Evolutionary conservation across 805 yeast species (phyloP).

Genomic region (Zygosaccharomyces gambellarensis): DNA sequence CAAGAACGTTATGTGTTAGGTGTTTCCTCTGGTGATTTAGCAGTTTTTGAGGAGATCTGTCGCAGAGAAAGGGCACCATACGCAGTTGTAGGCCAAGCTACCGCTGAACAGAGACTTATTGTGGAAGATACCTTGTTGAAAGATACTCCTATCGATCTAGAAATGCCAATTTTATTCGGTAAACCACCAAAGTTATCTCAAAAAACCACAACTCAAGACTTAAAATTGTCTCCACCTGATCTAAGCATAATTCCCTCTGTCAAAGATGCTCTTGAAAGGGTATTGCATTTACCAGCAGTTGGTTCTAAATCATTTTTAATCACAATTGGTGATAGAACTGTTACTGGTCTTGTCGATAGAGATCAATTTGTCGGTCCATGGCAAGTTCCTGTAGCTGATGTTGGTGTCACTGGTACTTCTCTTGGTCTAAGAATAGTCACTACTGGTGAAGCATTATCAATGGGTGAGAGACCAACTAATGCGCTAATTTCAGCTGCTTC

Average conservation of each 20-base stretch:
- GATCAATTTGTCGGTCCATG: slow-evolving; percentile 99
- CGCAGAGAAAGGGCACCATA: slow-evolving; percentile 93
- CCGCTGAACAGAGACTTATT: slow-evolving; percentile 74
- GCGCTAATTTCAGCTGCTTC: slow-evolving; percentile 87
- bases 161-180: slow-evolving; percentile 91
- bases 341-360: slow-evolving; percentile 93
- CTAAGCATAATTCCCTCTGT: slow-evolving; percentile 39
- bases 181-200: slow-evolving; percentile 95
- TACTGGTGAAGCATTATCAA: slow-evolving; percentile 96
- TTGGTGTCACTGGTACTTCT: slow-evolving; percentile 91
- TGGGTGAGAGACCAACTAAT: slow-evolving; percentile 92
- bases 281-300: slow-evolving; percentile 84
- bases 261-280: slow-evolving; percentile 70
- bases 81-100: slow-evolving; percentile 94
- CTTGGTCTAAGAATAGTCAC: slow-evolving; percentile 63
- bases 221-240: slow-evolving; percentile 41
- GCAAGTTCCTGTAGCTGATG: slow-evolving; percentile 99
- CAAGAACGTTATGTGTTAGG: slow-evolving; percentile 97
- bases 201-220: slow-evolving; percentile 57
- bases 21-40: slow-evolving; percentile 73
- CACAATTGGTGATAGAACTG: slow-evolving; percentile 98
- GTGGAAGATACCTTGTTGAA: slow-evolving; percentile 73
- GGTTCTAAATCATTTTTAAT: slow-evolving; percentile 92
- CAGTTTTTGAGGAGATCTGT: slow-evolving; percentile 71
- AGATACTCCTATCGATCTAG: slow-evolving; percentile 90